phyloP scores from a whole-genome alignment of 768 basidiomycete genomes.

The Cystobasidium ongulense region DNA sequence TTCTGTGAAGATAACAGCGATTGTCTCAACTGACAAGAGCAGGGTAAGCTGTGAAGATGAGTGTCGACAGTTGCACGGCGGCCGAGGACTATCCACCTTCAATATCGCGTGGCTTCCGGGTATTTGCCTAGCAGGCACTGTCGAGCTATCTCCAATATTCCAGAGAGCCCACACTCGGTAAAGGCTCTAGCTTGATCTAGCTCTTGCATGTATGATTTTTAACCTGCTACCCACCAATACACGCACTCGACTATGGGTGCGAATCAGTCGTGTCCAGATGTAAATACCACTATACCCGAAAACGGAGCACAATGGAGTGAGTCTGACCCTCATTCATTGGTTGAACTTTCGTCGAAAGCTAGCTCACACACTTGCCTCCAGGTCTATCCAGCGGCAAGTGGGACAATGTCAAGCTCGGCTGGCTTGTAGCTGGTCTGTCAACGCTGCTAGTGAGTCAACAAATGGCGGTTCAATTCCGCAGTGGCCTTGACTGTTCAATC shows the following conservation, averaged over 20 bases:
- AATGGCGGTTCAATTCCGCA: neutral
- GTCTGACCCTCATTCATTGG: neutral
- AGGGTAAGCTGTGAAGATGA: too few relatives aligned
- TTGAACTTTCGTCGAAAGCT: neutral
- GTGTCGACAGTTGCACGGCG: too few relatives aligned
- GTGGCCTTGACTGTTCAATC: neutral
- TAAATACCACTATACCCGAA: neutral
- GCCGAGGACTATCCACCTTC: too few relatives aligned
- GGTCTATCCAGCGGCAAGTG: neutral
- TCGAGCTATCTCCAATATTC: too few relatives aligned
- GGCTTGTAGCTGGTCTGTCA: neutral
- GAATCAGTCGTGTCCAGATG: neutral
- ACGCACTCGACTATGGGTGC: neutral
- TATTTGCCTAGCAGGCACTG: too few relatives aligned
- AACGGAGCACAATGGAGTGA: neutral
- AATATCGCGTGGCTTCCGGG: too few relatives aligned
- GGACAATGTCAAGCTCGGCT: constrained; percentile 16
- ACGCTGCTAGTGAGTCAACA: neutral
- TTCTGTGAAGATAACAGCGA: too few relatives aligned
- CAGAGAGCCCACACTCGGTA: neutral
- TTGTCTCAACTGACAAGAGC: too few relatives aligned
- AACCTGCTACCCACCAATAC: neutral
- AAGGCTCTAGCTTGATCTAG: neutral
- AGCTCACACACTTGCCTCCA: neutral
- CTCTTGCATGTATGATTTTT: neutral